Evolutionary conservation across 2,329 filamentous ascomycete species (phyloP), one percentile per base, ranked within the genome.

Genomic region (Colletotrichum magnum): DNA sequence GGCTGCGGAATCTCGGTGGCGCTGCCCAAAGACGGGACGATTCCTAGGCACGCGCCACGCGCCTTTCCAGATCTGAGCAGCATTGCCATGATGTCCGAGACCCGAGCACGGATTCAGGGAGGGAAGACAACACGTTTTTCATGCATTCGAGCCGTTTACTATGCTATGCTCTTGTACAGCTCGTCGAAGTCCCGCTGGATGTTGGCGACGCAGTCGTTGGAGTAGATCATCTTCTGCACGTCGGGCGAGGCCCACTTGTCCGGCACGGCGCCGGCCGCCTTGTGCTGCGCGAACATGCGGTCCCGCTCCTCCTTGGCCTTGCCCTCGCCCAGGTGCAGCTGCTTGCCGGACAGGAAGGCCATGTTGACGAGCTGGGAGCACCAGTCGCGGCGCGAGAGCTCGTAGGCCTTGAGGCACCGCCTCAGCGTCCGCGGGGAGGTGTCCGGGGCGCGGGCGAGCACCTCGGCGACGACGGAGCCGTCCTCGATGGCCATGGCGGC

Each of bases 181-280:
- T 83, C 79, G 12, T 85, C 82, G 75, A 89, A 90, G 68, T 80
- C 79, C 51, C 88, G 85, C 58, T 79, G 78, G 0, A 88, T 85
- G 64, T 88, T 85, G 74, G 83, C 79, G 58, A 88, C 83, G 74
- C 89, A 90, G 78, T 92, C 89, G 74, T 90, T 84, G 12, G 86
- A 85, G 78, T 92, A 92, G 69, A 92, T 88, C 84, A 87, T 87
- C 77, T 86, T 85, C 79, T 92, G 90, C 50, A 92, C 88, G 74
- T 92, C 90, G 10, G 89, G 89, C 77, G 90, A 91, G 3, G 89
- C 89, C 90, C 90, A 92, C 81, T 91, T 92, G 79, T 92, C 90
- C 2, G 89, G 89, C 69, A 87, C 87, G 64, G 80, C 84, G 70
- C 79, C 83, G 75, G 84, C 86, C 76, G 74, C 82, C 73, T 82